Evolutionary conservation across 2,329 filamentous ascomycete species (phyloP), one percentile per base, ranked within the genome.

Genomic region (Beauveria sp.): DNA sequence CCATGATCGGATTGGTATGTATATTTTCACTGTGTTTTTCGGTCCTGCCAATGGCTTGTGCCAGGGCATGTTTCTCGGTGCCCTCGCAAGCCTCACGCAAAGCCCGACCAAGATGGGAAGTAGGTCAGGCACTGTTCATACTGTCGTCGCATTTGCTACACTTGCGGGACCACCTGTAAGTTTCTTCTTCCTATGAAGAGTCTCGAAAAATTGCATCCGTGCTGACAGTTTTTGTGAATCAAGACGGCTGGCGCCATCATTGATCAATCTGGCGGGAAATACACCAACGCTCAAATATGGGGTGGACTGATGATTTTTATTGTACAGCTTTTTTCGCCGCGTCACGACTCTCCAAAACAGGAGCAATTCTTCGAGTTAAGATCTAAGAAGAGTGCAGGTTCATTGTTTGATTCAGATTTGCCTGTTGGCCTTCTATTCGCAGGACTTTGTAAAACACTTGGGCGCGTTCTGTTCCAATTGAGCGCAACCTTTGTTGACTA

Each of bases 41-140:
- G 70, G 70, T 2, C 62, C 71, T 10, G 64, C 64, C 4, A 70
- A 68, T 14, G 70, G 67, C 18, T 66, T 64, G 5, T 66, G 68
- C 20, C 70, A 71, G 55, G 68, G 67, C 12, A 66, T 70, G 2
- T 78, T 74, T 57, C 68, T 71, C 9, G 70, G 71, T 22, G 72
- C 73, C 5, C 67, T 77, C 26, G 74, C 75, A 14, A 74, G 73
- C 60, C 59, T 79, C 63, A 77, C 73, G 5, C 69, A 67, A 50
- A 74, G 78, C 48, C 74, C 74, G 10, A 65, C 69, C 1, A 77
- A 74, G 66, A 73, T 77, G 69, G 77, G 77, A 10, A 73, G 71
- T 2, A 64, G 76, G 9, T 75, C 77, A 58, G 77, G 77, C 41
- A 77, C 78, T 75, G 72, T 77, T 12, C 75, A 73, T 59, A 76